Base-by-base conservation (phyloP, 805 yeast species). In the Metschnikowia amazonensis region DNA sequence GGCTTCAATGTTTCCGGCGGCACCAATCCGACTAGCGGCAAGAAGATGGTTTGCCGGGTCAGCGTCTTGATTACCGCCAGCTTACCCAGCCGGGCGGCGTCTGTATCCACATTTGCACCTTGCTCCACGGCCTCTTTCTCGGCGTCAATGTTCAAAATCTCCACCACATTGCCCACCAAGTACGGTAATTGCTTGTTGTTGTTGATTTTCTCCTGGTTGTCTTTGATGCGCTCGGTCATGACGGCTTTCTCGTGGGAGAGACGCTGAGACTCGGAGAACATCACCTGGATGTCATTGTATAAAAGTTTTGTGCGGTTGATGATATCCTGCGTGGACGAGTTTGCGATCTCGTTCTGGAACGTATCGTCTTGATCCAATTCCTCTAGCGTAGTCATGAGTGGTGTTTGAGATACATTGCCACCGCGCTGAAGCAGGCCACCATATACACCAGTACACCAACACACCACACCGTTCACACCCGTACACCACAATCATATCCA, bases 31-130 rank as follows among this genome's bases (percentile, higher is more conserved):
- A 94, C 86, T 68, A 94, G 79, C 29, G 99, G 99, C 62, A 94
- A 72, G 59, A 94, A 94, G 28, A 94, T 95, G 2, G 99, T 94
- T 63, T 94, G 99, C 62, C 99, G 82, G 8, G 99, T 94, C 0
- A 97, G 88, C 0, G 99, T 94, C 68, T 94, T 94, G 51, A 94
- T 87, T 30, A 94, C 99, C 1, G 99, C 99, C n/a, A 96, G 89
- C 68, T 92, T 89, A 5, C 99, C 98, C 36, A 80, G 80, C 51
- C 96, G 82, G 10, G 95, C 79, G 38, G 97, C 86, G 62, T 94
- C 97, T 56, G 88, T 72, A 66, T 94, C 97, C 38, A 89, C 86
- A 60, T 90, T 92, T 47, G 98, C 97, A 31, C 98, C 98, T 65
- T 94, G 96, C 51, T 85, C 89, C 20, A 75, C 72, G 23, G 92